These are phyloP conservation scores for Neoboletus subvelutipes DNA, from an alignment of 768 basidiomycete species.

Conservation along the genomic window DNA sequence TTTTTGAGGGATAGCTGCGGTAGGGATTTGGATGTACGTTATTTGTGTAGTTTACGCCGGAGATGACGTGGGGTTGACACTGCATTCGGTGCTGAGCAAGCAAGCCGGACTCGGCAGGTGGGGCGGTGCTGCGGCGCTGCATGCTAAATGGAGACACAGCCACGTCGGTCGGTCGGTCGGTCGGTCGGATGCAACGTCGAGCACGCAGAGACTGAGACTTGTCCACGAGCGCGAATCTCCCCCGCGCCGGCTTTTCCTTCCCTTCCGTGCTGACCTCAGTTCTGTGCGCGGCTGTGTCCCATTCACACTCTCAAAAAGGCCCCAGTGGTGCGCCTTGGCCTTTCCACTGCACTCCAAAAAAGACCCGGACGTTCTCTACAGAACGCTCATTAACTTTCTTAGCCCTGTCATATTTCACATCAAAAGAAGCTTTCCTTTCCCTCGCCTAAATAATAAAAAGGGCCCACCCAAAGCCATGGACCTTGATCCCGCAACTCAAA, in stretches of 20 bases:
- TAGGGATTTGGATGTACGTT: not conserved
- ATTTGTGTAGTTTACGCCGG: not conserved
- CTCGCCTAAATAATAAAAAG: slow-evolving; percentile 39
- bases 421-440: slow-evolving; percentile 35
- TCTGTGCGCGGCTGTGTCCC: slow-evolving; percentile 18
- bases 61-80: slow-evolving; percentile 11
- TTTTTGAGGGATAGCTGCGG: slow-evolving; percentile 37
- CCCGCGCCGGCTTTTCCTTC: slow-evolving; percentile 15
- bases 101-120: slow-evolving; percentile 15
- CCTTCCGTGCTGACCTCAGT: slow-evolving; percentile 3
- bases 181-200: slow-evolving; percentile 38
- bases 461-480: slow-evolving; percentile 33
- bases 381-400: slow-evolving; percentile 31
- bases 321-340: slow-evolving; percentile 9
- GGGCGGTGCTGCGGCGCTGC: slow-evolving; percentile 38
- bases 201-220: not conserved
- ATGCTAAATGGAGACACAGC: slow-evolving; percentile 35
- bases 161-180: slow-evolving; percentile 31
- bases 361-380: slow-evolving; percentile 25
- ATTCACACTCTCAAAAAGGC: slow-evolving; percentile 16
- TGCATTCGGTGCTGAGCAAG: slow-evolving; percentile 24
- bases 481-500: slow-evolving; percentile 33
- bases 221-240: slow-evolving; percentile 9
- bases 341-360: slow-evolving; percentile 17
- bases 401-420: slow-evolving; percentile 29